Percentiles rank a stretch among this genome's conserved stretches.
These are phyloP conservation scores for Claviceps sp. DNA, from an alignment of 2,329 filamentous ascomycete genomes.

Conservation along the genomic window DNA sequence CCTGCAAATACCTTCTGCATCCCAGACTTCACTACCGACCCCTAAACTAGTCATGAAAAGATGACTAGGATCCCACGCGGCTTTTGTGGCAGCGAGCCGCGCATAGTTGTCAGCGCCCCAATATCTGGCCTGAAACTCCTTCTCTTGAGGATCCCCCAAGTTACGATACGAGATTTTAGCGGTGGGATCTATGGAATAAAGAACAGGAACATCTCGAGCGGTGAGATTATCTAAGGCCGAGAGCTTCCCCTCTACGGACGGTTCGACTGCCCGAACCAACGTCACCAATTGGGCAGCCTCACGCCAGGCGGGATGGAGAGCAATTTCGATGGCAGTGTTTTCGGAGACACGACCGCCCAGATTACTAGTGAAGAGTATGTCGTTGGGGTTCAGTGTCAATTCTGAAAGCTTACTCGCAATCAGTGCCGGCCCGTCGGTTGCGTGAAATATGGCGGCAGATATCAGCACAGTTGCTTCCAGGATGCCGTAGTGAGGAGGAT, in stretches of 20 bases:
- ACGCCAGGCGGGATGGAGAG: slow-evolving; percentile 1
- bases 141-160: neutral
- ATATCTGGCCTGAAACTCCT: neutral
- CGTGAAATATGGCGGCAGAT: neutral
- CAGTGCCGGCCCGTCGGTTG: neutral
- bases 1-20: neutral
- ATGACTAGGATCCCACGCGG: neutral
- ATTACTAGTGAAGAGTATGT: neutral
- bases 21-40: neutral
- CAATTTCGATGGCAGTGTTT: neutral
- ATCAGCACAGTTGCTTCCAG: neutral
- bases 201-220: neutral
- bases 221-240: neutral
- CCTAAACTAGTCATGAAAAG: neutral
- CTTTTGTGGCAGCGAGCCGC: neutral
- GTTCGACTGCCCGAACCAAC: neutral
- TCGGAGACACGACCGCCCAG: neutral
- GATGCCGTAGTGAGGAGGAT: neutral
- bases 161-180: neutral
- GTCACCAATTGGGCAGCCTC: neutral
- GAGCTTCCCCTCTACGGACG: neutral
- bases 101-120: neutral
- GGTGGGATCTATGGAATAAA: neutral
- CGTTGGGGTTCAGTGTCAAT: neutral
- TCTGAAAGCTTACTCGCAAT: neutral